Conservation (phyloP, 202 grass and related monocot species). For the Eragrostis tef region DNA sequence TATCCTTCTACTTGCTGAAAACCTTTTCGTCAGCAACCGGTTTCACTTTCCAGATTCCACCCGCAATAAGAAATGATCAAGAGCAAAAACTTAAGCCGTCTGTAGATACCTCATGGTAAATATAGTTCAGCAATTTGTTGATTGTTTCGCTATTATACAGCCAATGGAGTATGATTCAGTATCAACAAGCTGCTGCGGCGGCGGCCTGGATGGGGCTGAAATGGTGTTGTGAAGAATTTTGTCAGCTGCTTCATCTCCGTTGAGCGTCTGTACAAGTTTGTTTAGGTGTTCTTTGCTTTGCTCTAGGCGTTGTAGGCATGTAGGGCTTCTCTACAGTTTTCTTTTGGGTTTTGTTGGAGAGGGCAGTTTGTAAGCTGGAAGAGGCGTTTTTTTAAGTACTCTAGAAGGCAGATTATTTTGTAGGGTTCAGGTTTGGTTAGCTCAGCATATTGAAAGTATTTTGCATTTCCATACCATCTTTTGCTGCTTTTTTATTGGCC, state of each 20-base stretch:
- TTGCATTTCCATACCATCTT: constrained; percentile 33
- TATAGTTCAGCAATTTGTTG: constrained; percentile 81
- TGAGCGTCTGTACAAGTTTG: constrained; percentile 57
- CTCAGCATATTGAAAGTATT: constrained; percentile 41
- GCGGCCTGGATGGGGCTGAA: constrained; percentile 20
- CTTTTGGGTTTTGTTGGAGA: constrained; percentile 36
- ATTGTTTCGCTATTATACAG: constrained; percentile 75
- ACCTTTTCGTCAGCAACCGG: constrained; percentile 64
- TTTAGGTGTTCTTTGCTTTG: constrained; percentile 46
- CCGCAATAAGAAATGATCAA: constrained; percentile 54
- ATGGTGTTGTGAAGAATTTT: constrained; percentile 39
- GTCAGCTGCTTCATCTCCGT: constrained; percentile 44
- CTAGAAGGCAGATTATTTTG: constrained; percentile 61
- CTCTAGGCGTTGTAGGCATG: constrained; percentile 51
- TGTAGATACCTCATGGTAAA: constrained; percentile 96
- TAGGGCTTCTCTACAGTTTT: constrained; percentile 43
- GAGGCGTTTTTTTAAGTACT: constrained; percentile 65
- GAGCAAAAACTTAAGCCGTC: constrained; percentile 52
- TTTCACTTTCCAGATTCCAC: constrained; percentile 65
- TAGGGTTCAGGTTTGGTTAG: constrained; percentile 43
- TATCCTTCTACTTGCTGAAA: constrained; percentile 76
- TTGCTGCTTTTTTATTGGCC: background rate
- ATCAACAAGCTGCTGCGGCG: constrained; percentile 28
- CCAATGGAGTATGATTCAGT: constrained; percentile 35
- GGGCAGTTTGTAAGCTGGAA: constrained; percentile 54